Evolutionary conservation across 2,329 filamentous ascomycete species (phyloP).

Genomic region (Pseudocercospora cruenta): DNA sequence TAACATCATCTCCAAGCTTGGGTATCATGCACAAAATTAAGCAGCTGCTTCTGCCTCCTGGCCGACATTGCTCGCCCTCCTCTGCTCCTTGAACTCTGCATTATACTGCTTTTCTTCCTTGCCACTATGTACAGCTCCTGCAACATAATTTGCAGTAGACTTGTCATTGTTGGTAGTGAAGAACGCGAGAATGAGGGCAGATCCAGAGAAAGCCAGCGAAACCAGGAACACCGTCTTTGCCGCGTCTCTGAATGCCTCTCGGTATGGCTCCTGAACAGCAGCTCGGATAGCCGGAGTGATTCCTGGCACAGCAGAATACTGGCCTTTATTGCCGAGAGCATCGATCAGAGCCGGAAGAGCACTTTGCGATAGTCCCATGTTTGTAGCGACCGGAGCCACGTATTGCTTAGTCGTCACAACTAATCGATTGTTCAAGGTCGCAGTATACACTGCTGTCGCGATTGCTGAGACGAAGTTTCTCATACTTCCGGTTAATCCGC

Average conservation of each 20-base stretch:
- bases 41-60: not conserved
- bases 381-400: conserved; percentile 23
- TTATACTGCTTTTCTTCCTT: conserved; percentile 4
- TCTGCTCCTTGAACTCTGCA: not conserved
- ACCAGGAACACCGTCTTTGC: conserved; percentile 29
- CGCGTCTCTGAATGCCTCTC: conserved; percentile 23
- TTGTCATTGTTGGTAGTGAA: conserved; percentile 32
- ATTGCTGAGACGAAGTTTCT: conserved; percentile 30
- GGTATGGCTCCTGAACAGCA: conserved; percentile 27
- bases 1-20: too few species aligned
- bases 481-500: conserved; percentile 26
- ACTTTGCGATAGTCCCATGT: conserved; percentile 23
- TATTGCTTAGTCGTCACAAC: conserved; percentile 21
- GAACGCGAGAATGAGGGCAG: conserved; percentile 27
- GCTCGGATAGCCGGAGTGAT: conserved; percentile 25
- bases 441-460: conserved; percentile 27
- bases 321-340: conserved; percentile 20
- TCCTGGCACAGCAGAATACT: conserved; percentile 24
- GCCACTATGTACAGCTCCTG: not conserved
- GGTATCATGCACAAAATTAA: too few species aligned
- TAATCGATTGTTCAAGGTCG: conserved; percentile 28
- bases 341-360: conserved; percentile 20
- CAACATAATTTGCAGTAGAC: conserved; percentile 25
- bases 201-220: conserved; percentile 28
- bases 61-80: not conserved